Base-by-base conservation (phyloP, 805 yeast genomes). In the Candida broadrunensis region DNA sequence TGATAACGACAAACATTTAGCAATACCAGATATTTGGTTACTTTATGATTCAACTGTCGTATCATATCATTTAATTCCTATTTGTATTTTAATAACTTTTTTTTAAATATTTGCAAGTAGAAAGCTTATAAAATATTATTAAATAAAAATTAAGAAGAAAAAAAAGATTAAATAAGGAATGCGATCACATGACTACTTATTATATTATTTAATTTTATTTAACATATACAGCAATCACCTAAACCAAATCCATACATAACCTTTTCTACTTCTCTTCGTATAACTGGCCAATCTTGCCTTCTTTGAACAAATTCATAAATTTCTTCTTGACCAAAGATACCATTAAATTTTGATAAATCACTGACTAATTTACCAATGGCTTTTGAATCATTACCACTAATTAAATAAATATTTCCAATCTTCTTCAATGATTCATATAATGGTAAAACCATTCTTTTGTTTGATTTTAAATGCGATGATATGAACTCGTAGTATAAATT, bases 221-320 rank as follows among this genome's bases (percentile, higher is more conserved):
- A 25, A 25, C 14, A 11, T 9, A 88, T 67, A 0, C 59, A 49
- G 67, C 97, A 90, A 54, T 89, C 97, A 20, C 80, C 85, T 21
- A 83, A 63, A 14, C 88, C 89, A 39, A 91, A 72, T 0, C 99
- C 98, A 55, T 89, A 93, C 82, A 93, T 86, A n/a, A 88, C 90
- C 58, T 84, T 88, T 61, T 91, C 98, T 8, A 91, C 97, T 44
- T 85, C 85, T 46, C 75, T 71, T 49, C 80, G 83, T 20, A 91
- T 85, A 27, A 66, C 55, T 0, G 76, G 64, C 99, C 99, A 91
- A 60, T 91, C 99, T 27, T 81, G 75, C 42, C 99, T 71, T 45
- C 95, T 69, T 49, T 86, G 89, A 4, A 89, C 93, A 63, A 90
- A 85, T 56, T 88, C 96, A 54, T 88, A 86, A n/a, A 91, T 83